Base-by-base conservation (phyloP, 2,329 filamentous ascomycete species). In the Trichoderma pleuroti region DNA sequence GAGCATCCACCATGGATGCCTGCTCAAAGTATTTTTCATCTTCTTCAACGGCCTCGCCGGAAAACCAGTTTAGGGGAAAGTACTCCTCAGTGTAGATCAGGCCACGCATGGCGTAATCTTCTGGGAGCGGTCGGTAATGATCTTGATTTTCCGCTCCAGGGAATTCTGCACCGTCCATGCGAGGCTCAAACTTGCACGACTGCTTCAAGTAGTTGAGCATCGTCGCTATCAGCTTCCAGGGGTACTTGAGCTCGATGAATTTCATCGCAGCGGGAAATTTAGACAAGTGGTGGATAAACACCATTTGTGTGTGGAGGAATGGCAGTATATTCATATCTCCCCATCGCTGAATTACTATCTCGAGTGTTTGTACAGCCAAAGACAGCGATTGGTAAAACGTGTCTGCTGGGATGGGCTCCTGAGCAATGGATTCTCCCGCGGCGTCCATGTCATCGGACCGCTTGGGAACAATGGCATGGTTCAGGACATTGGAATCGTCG, bases 21-120 rank as follows among this genome's bases (percentile, higher is more conserved):
- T 87, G 79, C 75, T 92, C 90, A 59, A 92, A 86, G 18, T 85
- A 86, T 54, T 89, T 86, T 72, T 92, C 90, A 12, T 91, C 88
- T n/a, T 92, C 90, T 30, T 92, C 90, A 6, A 89, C 83, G 71
- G 86, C 85, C 1, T 85, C 84, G 10, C 84, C 83, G 0, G 77
- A 74, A 75, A 92, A 92, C 87, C 87, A 92, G 0, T 83, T 80
- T 0, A 78, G 70, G 0, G 90, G 89, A 67, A 87, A 90, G 70
- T 90, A 90, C 12, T 83, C 82, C 2, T 88, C 83, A 0, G 85
- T 82, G 82, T 88, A 92, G 2, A 89, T 77, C 1, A 92, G 80
- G 0, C 91, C 91, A 1, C 90, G 84, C 69, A 93, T 84, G 0
- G 87, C 84, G 73, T 88, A 92, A 72, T 94, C 92, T 62, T 93